These are phyloP conservation scores for Phallus indusiatus DNA, from an alignment of 768 basidiomycete species.

Conservation along the genomic window DNA sequence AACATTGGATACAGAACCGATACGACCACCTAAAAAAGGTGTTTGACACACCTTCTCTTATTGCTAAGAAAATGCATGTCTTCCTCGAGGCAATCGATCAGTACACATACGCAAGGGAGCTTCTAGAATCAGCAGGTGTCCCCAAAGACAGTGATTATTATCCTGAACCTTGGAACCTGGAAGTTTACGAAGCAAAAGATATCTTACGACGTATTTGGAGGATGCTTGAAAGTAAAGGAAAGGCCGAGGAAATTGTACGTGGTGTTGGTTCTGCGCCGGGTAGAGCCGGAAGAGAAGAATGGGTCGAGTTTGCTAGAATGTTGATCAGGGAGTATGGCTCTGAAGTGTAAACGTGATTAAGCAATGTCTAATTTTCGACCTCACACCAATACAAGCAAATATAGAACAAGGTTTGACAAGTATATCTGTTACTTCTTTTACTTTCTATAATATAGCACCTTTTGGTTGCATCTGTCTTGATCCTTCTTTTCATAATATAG, in stretches of 20 bases:
- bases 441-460: no score
- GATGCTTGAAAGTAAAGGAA: conserved; percentile 43
- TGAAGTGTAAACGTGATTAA: background rate
- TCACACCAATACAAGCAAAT: no score
- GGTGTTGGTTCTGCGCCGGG: conserved; percentile 38
- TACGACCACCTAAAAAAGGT: conserved; percentile 30
- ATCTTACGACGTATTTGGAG: conserved; percentile 49
- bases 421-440: no score
- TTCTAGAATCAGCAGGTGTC: conserved; percentile 40
- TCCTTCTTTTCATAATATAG: no score
- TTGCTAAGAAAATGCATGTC: conserved; percentile 50
- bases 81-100: conserved; percentile 40
- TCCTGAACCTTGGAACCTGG: conserved; percentile 48
- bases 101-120: conserved; percentile 56
- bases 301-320: conserved; percentile 41
- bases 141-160: conserved; percentile 21
- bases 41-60: conserved; percentile 24
- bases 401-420: no score
- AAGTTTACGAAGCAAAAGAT: conserved; percentile 39
- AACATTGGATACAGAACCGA: conserved; percentile 38
- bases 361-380: no score
- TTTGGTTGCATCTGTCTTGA: no score
- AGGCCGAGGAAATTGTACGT: conserved; percentile 49
- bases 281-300: conserved; percentile 43
- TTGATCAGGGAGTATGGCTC: conserved; percentile 12